These are phyloP conservation scores for Agarophyton chilense DNA, from an alignment of 23 red algal genomes.

Conservation along the genomic window DNA sequence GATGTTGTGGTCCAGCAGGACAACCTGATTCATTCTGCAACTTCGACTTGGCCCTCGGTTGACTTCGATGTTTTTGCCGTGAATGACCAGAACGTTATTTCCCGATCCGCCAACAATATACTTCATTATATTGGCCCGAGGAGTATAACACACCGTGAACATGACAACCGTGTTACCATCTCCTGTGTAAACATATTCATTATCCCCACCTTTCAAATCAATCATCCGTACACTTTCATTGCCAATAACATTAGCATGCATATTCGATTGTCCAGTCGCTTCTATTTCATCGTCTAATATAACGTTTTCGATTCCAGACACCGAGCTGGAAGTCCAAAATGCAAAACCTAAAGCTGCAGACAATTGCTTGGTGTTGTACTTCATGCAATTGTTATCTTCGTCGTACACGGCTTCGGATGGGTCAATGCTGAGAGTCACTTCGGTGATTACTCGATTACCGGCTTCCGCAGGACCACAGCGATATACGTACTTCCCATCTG, in stretches of 20 bases:
- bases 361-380: neutral
- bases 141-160: neutral
- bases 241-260: neutral
- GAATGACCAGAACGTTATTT: neutral
- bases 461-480: too few relatives aligned
- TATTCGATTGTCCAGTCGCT: too few relatives aligned
- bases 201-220: neutral
- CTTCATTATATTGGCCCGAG: neutral
- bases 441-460: too few relatives aligned
- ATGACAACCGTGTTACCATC: neutral
- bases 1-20: conserved; percentile 16
- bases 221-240: neutral
- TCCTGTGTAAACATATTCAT: conserved; percentile 11
- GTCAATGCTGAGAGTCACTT: too few relatives aligned
- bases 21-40: neutral
- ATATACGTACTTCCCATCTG: too few relatives aligned
- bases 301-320: conserved; percentile 9
- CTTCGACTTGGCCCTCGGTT: neutral
- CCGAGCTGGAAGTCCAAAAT: neutral
- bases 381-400: neutral
- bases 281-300: neutral
- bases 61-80: neutral
- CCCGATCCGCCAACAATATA: conserved; percentile 1
- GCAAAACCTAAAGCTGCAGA: neutral
- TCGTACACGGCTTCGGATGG: too few relatives aligned